A percentile compares a stretch with the other conserved stretches of the same genome.
phyloP scores from a whole-genome alignment of 192 early-diverging fungal genomes.

The Spizellomyces punctatus region DNA sequence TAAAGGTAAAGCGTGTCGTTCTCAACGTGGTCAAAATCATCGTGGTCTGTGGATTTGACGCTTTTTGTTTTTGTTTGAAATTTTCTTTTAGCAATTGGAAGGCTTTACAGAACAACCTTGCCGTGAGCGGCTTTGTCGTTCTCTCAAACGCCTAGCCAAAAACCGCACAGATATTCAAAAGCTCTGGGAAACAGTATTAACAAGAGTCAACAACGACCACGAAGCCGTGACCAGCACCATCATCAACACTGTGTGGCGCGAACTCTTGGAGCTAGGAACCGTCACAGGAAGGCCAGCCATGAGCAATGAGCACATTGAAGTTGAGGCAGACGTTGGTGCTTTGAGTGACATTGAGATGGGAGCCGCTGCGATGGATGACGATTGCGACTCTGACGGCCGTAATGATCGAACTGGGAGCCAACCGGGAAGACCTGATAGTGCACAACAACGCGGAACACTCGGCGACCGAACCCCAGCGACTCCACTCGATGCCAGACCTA shows the following conservation, averaged over 20 bases:
- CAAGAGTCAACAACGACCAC: slow-evolving; percentile 37
- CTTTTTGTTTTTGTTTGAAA: too few relatives aligned
- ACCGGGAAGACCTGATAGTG: too few relatives aligned
- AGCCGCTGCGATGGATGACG: not conserved
- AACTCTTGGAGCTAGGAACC: slow-evolving; percentile 32
- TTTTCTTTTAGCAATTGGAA: slow-evolving; percentile 51
- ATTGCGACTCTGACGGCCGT: slow-evolving; percentile 6
- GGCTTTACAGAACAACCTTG: slow-evolving; percentile 46
- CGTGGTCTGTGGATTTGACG: too few relatives aligned
- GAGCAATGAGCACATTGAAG: slow-evolving; percentile 8
- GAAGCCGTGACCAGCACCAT: slow-evolving; percentile 47
- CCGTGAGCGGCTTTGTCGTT: slow-evolving; percentile 56
- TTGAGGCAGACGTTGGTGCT: slow-evolving; percentile 6
- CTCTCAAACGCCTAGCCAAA: slow-evolving; percentile 50
- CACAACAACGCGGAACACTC: too few relatives aligned
- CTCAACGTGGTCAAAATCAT: too few relatives aligned
- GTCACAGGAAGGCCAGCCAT: slow-evolving; percentile 22
- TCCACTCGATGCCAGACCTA: too few relatives aligned
- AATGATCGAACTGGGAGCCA: too few relatives aligned
- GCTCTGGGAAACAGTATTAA: slow-evolving; percentile 46
- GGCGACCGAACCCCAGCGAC: too few relatives aligned
- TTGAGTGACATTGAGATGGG: slow-evolving; percentile 21
- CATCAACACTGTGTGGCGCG: slow-evolving; percentile 42
- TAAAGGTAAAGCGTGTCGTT: slow-evolving; percentile 28
- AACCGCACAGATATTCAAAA: slow-evolving; percentile 39